Percentiles rank a stretch among this genome's conserved stretches.
Conservation (phyloP, 2,329 filamentous ascomycete species). For the Alternaria sp. region DNA sequence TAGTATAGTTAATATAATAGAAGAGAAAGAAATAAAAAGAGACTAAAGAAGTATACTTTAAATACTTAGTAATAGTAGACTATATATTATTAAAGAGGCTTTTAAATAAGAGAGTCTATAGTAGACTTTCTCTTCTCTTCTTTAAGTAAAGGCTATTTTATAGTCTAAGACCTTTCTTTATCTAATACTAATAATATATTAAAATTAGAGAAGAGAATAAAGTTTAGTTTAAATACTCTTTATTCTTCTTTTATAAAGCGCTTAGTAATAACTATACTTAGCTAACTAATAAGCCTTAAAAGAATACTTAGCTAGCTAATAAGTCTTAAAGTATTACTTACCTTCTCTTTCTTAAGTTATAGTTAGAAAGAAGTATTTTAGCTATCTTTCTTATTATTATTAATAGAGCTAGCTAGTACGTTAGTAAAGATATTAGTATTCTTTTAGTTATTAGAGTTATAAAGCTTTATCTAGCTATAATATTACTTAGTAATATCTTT, state of each 20-base stretch:
- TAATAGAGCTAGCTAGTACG: neutral
- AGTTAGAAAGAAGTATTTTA: neutral
- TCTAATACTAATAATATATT: neutral
- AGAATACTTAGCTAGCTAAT: neutral
- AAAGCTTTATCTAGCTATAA: neutral
- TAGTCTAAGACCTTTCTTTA: too few species aligned
- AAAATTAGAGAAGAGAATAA: neutral
- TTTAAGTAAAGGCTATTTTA: too few species aligned
- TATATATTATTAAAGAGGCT: too few species aligned
- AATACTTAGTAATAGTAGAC: too few species aligned
- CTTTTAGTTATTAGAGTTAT: neutral
- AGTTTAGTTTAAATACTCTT: neutral
- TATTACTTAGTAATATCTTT: neutral
- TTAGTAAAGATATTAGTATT: neutral
- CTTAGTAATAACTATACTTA: neutral
- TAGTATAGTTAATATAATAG: too few species aligned
- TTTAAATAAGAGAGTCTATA: too few species aligned
- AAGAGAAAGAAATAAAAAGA: too few species aligned
- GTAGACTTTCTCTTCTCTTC: too few species aligned
- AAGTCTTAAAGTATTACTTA: neutral
- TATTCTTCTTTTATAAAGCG: neutral
- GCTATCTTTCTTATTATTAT: neutral
- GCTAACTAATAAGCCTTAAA: neutral
- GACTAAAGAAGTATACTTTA: too few species aligned
- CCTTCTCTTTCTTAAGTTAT: neutral